Base-by-base conservation (phyloP, 352 stramenopile genomes). In the Peronospora destructor region DNA sequence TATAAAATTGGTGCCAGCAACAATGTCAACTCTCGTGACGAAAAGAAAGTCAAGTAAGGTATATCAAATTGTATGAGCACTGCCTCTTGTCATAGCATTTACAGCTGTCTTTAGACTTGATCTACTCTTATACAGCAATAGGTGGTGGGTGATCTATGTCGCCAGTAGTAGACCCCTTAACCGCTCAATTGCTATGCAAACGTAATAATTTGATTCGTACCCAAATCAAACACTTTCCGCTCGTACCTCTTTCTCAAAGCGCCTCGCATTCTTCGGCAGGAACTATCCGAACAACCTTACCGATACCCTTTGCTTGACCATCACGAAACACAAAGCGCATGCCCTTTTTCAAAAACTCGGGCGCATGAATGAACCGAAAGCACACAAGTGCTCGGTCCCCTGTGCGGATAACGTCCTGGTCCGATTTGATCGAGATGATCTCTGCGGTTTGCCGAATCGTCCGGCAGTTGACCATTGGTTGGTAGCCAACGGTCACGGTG, bases 271-370 rank as follows among this genome's bases (percentile, higher is more conserved):
- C 49, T 11, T 72, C 56, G 14, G 44, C 46, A 16, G 61, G 66
- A 23, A 93, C 45, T 77, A 93, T 84, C 34, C 76, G 71, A 23
- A 88, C 70, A 10, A 97, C 76, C 60, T 96, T 97, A 29, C 95
- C 95, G 37, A 98, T 97, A 51, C 96, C 95, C 66, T 98, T 97
- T 21, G 96, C 94, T 53, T 97, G 86, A 2, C 96, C 96, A 66
- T 99, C 96, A 42, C 96, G 89, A 54, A 99, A 99, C 28, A 99
- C 80, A 68, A 99, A 98, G 50, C 83, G 80, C 80, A 94, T 97
- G 40, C 96, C 96, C 19, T 94, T 86, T 45, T 96, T 93, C 50
- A 99, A 66, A 67, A 98, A 99, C 69, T 99, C 96, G 4, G 88
- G 76, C 26, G 82, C 79, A 54, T 97, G 86, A 55, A 96, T 80